A percentile compares a stretch with the other conserved stretches of the same genome.
phyloP scores from a whole-genome alignment of 2,329 filamentous ascomycete species.

The Knoxdaviesia proteae region DNA sequence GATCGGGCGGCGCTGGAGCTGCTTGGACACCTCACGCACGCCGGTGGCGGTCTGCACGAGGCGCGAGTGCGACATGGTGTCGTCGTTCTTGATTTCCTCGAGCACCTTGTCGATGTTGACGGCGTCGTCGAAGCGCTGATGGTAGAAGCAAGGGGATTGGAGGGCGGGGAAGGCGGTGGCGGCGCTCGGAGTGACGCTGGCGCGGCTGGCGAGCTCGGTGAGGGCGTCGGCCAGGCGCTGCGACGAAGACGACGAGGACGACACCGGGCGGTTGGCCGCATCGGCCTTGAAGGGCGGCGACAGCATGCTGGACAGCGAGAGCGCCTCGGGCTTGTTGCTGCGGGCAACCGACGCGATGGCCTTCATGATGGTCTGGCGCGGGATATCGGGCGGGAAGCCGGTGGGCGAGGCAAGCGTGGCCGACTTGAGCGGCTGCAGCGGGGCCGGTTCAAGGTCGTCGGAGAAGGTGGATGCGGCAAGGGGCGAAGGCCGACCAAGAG shows the following conservation, averaged over 20 bases:
- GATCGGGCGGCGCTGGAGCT: slow-evolving; percentile 79
- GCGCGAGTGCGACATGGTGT: slow-evolving; percentile 80
- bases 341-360: slow-evolving; percentile 49
- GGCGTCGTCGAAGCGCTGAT: slow-evolving; percentile 88
- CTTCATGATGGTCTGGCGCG: slow-evolving; percentile 67
- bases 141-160: slow-evolving; percentile 92
- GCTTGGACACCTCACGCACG: slow-evolving; percentile 87
- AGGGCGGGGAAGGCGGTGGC: slow-evolving; percentile 39
- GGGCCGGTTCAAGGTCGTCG: slow-evolving; percentile 2
- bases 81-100: slow-evolving; percentile 77
- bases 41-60: slow-evolving; percentile 89
- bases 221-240: slow-evolving; percentile 44
- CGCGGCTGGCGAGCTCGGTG: slow-evolving; percentile 26
- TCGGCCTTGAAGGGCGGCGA: slow-evolving; percentile 13
- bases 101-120: slow-evolving; percentile 89
- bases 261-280: slow-evolving; percentile 16
- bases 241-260: slow-evolving; percentile 18
- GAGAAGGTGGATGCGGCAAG: background rate
- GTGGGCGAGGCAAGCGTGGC: slow-evolving; percentile 3
- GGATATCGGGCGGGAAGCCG: slow-evolving; percentile 41
- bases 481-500: no score
- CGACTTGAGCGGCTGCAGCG: background rate
- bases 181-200: slow-evolving; percentile 12
- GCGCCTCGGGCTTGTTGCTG: slow-evolving; percentile 39
- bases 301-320: slow-evolving; percentile 40